phyloP scores from a whole-genome alignment of 192 early-diverging fungal species.

The Backusella mclennaniae region DNA sequence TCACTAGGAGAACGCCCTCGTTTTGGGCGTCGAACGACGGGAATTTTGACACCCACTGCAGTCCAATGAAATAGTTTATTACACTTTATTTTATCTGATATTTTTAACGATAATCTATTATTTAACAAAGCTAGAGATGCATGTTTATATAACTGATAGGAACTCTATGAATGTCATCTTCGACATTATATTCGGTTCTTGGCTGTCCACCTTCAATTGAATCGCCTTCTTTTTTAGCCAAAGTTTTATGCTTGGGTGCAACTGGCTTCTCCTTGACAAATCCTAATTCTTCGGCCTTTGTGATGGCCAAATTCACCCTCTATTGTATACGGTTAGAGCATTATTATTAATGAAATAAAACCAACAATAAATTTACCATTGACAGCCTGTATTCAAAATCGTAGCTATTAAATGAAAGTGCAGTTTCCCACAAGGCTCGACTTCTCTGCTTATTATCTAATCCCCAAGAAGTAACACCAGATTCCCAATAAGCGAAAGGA shows the following conservation, averaged over 20 bases:
- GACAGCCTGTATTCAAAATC: slow-evolving; percentile 50
- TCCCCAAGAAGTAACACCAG: slow-evolving; percentile 44
- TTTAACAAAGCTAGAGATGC: neutral
- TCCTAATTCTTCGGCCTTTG: slow-evolving; percentile 10
- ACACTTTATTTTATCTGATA: neutral
- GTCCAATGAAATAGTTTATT: too few species aligned
- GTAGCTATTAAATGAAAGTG: slow-evolving; percentile 35
- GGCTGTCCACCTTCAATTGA: neutral
- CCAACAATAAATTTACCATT: slow-evolving; percentile 4
- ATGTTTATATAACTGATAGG: neutral
- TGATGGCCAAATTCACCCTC: neutral
- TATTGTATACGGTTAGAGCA: neutral
- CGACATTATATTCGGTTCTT: neutral
- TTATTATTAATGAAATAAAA: neutral
- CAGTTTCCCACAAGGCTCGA: slow-evolving; percentile 42
- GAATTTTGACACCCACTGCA: too few species aligned
- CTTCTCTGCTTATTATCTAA: slow-evolving; percentile 30
- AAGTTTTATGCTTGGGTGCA: neutral
- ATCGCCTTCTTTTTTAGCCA: neutral
- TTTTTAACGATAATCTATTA: neutral
- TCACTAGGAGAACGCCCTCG: too few species aligned
- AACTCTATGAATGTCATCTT: neutral
- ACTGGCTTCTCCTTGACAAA: neutral
- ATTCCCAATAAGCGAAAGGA: slow-evolving; percentile 50
- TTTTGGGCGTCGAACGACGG: too few species aligned